Evolutionary conservation across 73 alveolate species (phyloP).

Genomic region (Tetrahymena thermophila): DNA sequence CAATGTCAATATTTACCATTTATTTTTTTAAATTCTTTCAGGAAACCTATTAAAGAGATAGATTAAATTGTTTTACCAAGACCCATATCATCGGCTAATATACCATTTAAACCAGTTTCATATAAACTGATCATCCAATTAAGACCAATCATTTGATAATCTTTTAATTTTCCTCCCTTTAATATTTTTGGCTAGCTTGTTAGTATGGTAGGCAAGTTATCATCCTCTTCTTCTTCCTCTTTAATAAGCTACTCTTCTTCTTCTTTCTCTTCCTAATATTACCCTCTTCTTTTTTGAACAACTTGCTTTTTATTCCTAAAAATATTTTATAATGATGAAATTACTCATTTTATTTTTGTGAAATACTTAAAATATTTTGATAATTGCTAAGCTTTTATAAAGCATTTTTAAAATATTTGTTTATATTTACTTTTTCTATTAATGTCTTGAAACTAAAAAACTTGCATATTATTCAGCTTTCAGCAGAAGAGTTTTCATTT

Average conservation of each 20-base stretch:
- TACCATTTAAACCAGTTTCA: slow-evolving; percentile 81
- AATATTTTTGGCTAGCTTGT: slow-evolving; percentile 18
- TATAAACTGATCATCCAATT: slow-evolving; percentile 88
- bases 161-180: slow-evolving; percentile 36
- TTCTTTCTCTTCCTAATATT: background rate
- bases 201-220: slow-evolving; percentile 21
- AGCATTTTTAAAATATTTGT: background rate
- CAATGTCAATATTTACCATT: background rate
- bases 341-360: background rate
- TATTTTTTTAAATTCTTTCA: slow-evolving; percentile 54
- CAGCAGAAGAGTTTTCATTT: slow-evolving; percentile 12
- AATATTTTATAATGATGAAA: background rate
- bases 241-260: slow-evolving; percentile 13
- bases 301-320: background rate
- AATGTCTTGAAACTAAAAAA: slow-evolving; percentile 28
- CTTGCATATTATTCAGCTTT: slow-evolving; percentile 41
- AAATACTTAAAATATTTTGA: too few species aligned
- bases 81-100: slow-evolving; percentile 91
- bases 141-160: slow-evolving; percentile 91
- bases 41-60: slow-evolving; percentile 57
- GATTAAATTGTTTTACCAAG: slow-evolving; percentile 78
- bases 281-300: slow-evolving; percentile 10
- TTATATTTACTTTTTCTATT: background rate
- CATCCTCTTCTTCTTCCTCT: slow-evolving; percentile 25
- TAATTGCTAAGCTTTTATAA: too few species aligned